A percentile compares a stretch with the other conserved stretches of the same genome.
Evolutionary conservation across 192 early-diverging fungal genomes (phyloP).

Genomic region (Coemansia sp.): DNA sequence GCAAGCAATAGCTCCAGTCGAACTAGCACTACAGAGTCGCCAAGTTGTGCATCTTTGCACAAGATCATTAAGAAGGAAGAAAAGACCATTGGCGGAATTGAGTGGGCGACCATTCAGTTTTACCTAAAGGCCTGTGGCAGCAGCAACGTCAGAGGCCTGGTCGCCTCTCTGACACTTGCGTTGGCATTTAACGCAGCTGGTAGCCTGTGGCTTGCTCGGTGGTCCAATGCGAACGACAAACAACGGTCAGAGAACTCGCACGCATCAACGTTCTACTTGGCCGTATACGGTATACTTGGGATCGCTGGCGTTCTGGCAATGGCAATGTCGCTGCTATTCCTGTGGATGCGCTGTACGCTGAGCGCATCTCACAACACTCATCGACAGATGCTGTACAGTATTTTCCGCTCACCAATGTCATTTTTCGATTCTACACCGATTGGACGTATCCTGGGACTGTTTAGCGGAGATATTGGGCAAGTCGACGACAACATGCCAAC

Average conservation of each 20-base stretch:
- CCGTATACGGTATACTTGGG: constrained; percentile 69
- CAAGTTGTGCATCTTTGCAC: neutral
- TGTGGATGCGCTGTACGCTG: constrained; percentile 86
- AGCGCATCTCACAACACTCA: constrained; percentile 62
- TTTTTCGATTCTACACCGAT: constrained; percentile 80
- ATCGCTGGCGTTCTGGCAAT: constrained; percentile 71
- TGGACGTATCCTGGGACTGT: constrained; percentile 75
- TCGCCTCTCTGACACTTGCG: constrained; percentile 3
- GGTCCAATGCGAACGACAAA: constrained; percentile 16
- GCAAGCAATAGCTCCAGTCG: neutral
- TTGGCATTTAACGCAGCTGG: constrained; percentile 5
- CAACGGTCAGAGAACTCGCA: neutral
- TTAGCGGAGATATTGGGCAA: constrained; percentile 64
- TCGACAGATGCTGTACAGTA: constrained; percentile 60
- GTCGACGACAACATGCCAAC: constrained; percentile 62
- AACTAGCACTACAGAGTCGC: neutral
- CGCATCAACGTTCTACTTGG: constrained; percentile 27
- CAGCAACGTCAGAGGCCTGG: constrained; percentile 7
- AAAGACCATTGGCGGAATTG: constrained; percentile 3
- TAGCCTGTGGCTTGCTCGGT: constrained; percentile 23
- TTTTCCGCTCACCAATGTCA: constrained; percentile 70
- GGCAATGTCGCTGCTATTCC: constrained; percentile 67
- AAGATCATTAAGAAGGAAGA: constrained; percentile 12
- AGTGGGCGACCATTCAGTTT: constrained; percentile 11
- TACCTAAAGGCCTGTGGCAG: constrained; percentile 11